A percentile compares a stretch with the other conserved stretches of the same genome.
phyloP scores from a whole-genome alignment of 108 stramenopile genomes.

The Fistulifera pelliculosa region DNA sequence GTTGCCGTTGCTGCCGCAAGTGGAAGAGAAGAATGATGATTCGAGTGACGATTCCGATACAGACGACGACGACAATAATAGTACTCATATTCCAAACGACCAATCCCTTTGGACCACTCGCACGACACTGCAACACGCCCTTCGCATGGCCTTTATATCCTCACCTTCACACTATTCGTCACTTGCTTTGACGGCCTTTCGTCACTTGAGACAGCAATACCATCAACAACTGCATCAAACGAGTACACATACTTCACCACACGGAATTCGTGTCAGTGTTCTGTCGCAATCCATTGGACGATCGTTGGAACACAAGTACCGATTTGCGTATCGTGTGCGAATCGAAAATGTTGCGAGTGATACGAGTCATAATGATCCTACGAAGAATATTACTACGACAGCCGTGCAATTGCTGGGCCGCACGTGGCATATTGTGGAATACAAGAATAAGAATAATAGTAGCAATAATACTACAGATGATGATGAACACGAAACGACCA shows the following conservation, averaged over 20 bases:
- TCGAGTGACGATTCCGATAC: too few relatives aligned
- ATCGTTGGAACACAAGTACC: constrained; percentile 18
- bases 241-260: constrained; percentile 15
- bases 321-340: constrained; percentile 46
- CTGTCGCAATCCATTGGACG: constrained; percentile 14
- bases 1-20: too few relatives aligned
- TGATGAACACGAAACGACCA: background rate
- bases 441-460: too few relatives aligned
- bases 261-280: constrained; percentile 1
- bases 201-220: constrained; percentile 18
- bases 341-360: constrained; percentile 24
- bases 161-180: background rate
- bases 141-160: constrained; percentile 15
- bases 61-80: too few relatives aligned
- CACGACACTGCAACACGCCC: constrained; percentile 12
- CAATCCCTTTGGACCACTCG: constrained; percentile 18
- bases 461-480: too few relatives aligned
- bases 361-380: too few relatives aligned
- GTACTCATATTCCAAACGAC: too few relatives aligned
- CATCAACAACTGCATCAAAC: constrained; percentile 16
- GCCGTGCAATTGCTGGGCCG: constrained; percentile 44
- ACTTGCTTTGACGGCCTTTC: background rate
- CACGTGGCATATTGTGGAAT: constrained; percentile 37
- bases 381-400: too few relatives aligned
- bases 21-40: too few relatives aligned